phyloP scores from a whole-genome alignment of 2,329 filamentous ascomycete genomes.

The Cercospora sojina region DNA sequence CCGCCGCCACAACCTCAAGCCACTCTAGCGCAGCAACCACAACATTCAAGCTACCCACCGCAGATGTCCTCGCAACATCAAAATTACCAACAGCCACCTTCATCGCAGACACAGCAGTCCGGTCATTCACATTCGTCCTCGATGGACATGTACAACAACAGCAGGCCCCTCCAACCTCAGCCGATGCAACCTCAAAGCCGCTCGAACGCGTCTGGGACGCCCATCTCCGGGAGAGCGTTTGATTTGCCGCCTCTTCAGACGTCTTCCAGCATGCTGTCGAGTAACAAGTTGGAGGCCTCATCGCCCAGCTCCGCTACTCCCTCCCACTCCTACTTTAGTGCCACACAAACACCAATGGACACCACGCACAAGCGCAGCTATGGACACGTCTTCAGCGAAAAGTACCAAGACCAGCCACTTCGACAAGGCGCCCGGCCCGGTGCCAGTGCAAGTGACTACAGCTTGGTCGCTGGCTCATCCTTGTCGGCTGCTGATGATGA shows the following conservation, averaged over 20 bases:
- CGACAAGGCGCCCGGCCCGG: slow-evolving; percentile 47
- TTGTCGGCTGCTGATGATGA: slow-evolving; percentile 40
- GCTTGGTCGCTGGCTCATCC: slow-evolving; percentile 10
- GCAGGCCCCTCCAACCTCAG: slow-evolving; percentile 29
- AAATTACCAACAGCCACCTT: slow-evolving; percentile 27
- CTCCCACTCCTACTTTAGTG: slow-evolving; percentile 32
- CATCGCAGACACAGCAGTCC: slow-evolving; percentile 23
- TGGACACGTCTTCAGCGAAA: slow-evolving; percentile 44
- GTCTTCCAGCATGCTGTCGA: slow-evolving; percentile 33
- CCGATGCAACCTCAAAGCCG: slow-evolving; percentile 32
- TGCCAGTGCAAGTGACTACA: slow-evolving; percentile 18
- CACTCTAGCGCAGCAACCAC: slow-evolving; percentile 36
- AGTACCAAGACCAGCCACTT: slow-evolving; percentile 46
- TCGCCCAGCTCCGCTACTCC: slow-evolving; percentile 46
- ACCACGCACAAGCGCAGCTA: slow-evolving; percentile 48
- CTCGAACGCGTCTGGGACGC: slow-evolving; percentile 24
- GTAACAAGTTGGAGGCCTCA: slow-evolving; percentile 41
- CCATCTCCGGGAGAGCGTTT: slow-evolving; percentile 22
- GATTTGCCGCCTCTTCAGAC: slow-evolving; percentile 47
- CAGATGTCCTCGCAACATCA: slow-evolving; percentile 33
- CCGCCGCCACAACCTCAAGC: slow-evolving; percentile 35
- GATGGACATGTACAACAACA: slow-evolving; percentile 24
- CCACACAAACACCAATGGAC: slow-evolving; percentile 23
- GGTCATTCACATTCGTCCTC: slow-evolving; percentile 26
- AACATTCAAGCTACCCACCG: slow-evolving; percentile 36